Base-by-base conservation (phyloP, 2,329 filamentous ascomycete genomes). In the Raffaelea arxii region DNA sequence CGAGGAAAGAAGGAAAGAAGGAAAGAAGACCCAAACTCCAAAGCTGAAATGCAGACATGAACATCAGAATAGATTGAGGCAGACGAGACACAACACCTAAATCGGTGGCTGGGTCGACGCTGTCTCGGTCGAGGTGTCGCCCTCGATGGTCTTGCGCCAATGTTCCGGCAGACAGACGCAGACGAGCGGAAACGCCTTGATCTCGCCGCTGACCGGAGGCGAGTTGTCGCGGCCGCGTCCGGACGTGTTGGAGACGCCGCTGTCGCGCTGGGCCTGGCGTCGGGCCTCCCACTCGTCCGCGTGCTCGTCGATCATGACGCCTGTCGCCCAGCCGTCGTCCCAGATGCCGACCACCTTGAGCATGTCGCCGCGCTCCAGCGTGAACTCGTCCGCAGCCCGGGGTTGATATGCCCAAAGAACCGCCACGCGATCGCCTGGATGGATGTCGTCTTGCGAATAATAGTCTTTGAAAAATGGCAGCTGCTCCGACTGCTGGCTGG, bases 271-370 rank as follows among this genome's bases (percentile, higher is more conserved):
- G 27, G 80, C 70, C 58, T 86, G 82, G 57, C 80, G 78, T 53
- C 83, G 77, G 38, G 77, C 75, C 56, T 94, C 86, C 81, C 88
- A 96, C 53, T 96, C 87, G 51, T 97, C 91, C 3, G 89, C 89
- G 46, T 80, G 77, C 57, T 94, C 86, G 46, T 83, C 75, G 47
- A 94, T 69, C 60, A 94, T 75, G 46, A 96, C 77, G 57, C 92
- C 92, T 2, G 92, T 98, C 11, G 92, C 92, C 92, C 92, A 98
- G 41, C 92, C 92, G 62, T 98, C 92, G 59, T 98, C 92, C 92
- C 92, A 98, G 55, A 98, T 98, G 51, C 92, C 92, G 25, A 97
- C 84, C 14, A 98, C 83, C 68, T 96, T 97, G 59, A 98, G 76
- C 90, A 98, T 96, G 61, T 98, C 92, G 46, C 92, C 92, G 49